Base-by-base conservation (phyloP, 2,329 filamentous ascomycete species). In the Fusarium liriodendri region DNA sequence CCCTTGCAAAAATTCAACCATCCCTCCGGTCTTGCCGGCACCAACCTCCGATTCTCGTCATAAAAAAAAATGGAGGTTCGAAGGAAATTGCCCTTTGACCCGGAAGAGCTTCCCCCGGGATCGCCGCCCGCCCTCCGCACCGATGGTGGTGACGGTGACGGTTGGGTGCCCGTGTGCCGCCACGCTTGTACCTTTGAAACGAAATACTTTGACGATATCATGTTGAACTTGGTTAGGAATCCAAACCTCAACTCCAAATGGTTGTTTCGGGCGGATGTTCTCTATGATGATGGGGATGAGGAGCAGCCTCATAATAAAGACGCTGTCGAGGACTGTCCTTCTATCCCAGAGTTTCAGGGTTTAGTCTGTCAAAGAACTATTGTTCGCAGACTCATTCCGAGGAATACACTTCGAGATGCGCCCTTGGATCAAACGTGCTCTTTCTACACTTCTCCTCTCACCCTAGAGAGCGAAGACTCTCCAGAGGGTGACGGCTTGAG, bases 361-460 rank as follows among this genome's bases (percentile, higher is more conserved):
- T 79, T 83, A 62, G 66, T 60, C 29, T 84, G 91, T 35, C 85
- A 88, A 27, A 91, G 92, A 73, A 90, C 90, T 2, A 86, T 98
- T 22, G 89, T 98, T 9, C 89, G 95, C 68, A 92, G 88, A 70
- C 85, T 98, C 77, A 91, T 98, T 55, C 96, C 96, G 4, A 88
- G 96, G 60, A 98, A 98, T 81, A 90, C 91, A 4, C 87, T 91
- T 64, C 85, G 96, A 29, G 96, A 98, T 81, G 85, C 86, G 22
- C 87, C 92, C 2, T 82, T 98, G 72, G 88, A 95, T 66, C 96
- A 98, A 82, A 97, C 95, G 2, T 97, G 95, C 81, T 88, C 94
- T 64, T 89, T 95, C 71, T 94, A 94, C 80, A 74, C 78, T 67
- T 79, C 80, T 7, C 77, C 78, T 18, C 14, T 60, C 5, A 62